phyloP scores from a whole-genome alignment of 768 basidiomycete genomes.

The Lactarius deliciosus region DNA sequence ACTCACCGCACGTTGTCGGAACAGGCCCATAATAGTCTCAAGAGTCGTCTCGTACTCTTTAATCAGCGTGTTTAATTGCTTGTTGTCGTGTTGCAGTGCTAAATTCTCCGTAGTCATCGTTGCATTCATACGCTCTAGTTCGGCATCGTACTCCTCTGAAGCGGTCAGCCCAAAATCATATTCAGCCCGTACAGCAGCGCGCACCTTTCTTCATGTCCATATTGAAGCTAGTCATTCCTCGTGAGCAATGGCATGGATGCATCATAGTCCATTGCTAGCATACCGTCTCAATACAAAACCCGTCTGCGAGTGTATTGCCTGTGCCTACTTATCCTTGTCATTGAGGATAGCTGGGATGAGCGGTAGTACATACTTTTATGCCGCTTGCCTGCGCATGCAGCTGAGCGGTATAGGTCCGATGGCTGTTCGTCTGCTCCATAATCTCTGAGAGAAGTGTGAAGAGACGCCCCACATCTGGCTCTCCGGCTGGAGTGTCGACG shows the following conservation, averaged over 20 bases:
- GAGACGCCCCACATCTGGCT: conserved; percentile 61
- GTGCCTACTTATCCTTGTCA: conserved; percentile 49
- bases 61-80: conserved; percentile 85
- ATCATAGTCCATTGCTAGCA: conserved; percentile 31
- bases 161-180: conserved; percentile 10
- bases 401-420: conserved; percentile 66
- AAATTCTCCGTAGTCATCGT: conserved; percentile 82
- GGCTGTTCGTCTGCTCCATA: conserved; percentile 78
- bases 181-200: conserved; percentile 10
- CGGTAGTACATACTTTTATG: conserved; percentile 62
- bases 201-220: conserved; percentile 82
- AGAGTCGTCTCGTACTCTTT: conserved; percentile 97
- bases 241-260: conserved; percentile 7
- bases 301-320: conserved; percentile 86
- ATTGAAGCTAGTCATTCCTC: conserved; percentile 63
- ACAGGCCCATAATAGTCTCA: conserved; percentile 90
- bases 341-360: neutral
- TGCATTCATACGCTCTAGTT: conserved; percentile 86
- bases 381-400: conserved; percentile 72
- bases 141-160: conserved; percentile 85
- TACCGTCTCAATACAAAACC: conserved; percentile 88
- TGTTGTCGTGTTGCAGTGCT: conserved; percentile 87
- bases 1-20: conserved; percentile 88
- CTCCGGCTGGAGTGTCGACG: conserved; percentile 47
- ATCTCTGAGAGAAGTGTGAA: conserved; percentile 74